Conservation (phyloP, 2,329 filamentous ascomycete species). For the Xylariaceae sp. region DNA sequence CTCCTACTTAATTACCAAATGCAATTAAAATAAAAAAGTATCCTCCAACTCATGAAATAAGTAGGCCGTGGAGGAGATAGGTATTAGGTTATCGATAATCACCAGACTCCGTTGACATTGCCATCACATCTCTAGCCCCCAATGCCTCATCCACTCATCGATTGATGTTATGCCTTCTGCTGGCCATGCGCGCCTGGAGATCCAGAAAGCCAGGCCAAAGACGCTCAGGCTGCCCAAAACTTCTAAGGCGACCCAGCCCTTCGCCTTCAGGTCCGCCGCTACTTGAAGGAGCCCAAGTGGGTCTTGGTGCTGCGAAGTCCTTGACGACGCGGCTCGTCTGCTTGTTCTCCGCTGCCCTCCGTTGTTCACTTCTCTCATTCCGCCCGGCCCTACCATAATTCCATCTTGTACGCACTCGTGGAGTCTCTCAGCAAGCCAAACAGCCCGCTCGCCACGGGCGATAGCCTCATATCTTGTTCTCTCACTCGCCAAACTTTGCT, state of each 20-base stretch:
- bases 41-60: neutral
- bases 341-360: slow-evolving; percentile 20
- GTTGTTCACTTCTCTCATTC: slow-evolving; percentile 29
- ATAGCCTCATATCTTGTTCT: slow-evolving; percentile 62
- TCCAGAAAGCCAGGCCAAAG: slow-evolving; percentile 63
- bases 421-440: slow-evolving; percentile 63
- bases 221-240: slow-evolving; percentile 69
- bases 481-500: slow-evolving; percentile 69
- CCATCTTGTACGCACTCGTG: slow-evolving; percentile 64
- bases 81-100: neutral
- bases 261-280: slow-evolving; percentile 57
- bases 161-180: slow-evolving; percentile 25
- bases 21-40: neutral
- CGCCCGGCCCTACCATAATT: slow-evolving; percentile 48
- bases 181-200: slow-evolving; percentile 38
- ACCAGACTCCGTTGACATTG: neutral
- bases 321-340: slow-evolving; percentile 11
- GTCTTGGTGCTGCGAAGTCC: slow-evolving; percentile 51
- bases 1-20: neutral
- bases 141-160: slow-evolving; percentile 30
- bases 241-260: slow-evolving; percentile 64
- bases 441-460: slow-evolving; percentile 55
- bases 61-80: neutral
- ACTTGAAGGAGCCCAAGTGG: slow-evolving; percentile 72
- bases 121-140: slow-evolving; percentile 21